phyloP scores from a whole-genome alignment of 768 basidiomycete species.

The Amanita fuliginea region DNA sequence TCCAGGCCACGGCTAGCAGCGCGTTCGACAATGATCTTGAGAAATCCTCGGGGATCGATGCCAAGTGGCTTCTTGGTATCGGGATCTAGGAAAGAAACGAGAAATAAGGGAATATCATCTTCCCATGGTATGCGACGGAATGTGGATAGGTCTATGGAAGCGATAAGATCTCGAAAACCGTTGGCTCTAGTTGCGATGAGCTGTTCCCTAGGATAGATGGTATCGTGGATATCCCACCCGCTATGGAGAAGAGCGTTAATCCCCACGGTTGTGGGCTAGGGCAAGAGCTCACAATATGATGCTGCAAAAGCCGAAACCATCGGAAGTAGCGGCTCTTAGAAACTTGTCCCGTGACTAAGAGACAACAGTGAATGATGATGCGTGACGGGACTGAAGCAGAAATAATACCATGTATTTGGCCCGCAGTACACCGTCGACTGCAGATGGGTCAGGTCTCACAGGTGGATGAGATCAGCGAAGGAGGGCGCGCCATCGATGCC shows the following conservation, averaged over 20 bases:
- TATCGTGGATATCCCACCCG: slow-evolving; percentile 90
- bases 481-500: slow-evolving; percentile 49
- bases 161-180: slow-evolving; percentile 85
- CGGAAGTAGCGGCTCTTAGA: slow-evolving; percentile 62
- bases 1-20: slow-evolving; percentile 39
- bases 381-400: not conserved
- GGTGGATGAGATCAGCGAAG: no score
- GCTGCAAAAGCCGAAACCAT: slow-evolving; percentile 90
- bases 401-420: slow-evolving; percentile 80
- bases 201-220: slow-evolving; percentile 75
- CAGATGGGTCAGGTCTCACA: not conserved
- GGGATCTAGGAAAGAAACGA: slow-evolving; percentile 85
- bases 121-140: slow-evolving; percentile 92
- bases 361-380: not conserved
- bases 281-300: slow-evolving; percentile 65
- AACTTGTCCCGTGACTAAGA: slow-evolving; percentile 85
- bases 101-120: slow-evolving; percentile 83
- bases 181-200: slow-evolving; percentile 86
- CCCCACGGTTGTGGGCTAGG: not conserved
- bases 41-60: slow-evolving; percentile 81
- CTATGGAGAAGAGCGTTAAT: slow-evolving; percentile 21
- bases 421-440: slow-evolving; percentile 87
- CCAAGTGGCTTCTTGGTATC: slow-evolving; percentile 65
- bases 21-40: slow-evolving; percentile 45
- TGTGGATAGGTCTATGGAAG: slow-evolving; percentile 76